Base-by-base conservation (phyloP, 805 yeast genomes). In the Saccharomycopsis selenospora region DNA sequence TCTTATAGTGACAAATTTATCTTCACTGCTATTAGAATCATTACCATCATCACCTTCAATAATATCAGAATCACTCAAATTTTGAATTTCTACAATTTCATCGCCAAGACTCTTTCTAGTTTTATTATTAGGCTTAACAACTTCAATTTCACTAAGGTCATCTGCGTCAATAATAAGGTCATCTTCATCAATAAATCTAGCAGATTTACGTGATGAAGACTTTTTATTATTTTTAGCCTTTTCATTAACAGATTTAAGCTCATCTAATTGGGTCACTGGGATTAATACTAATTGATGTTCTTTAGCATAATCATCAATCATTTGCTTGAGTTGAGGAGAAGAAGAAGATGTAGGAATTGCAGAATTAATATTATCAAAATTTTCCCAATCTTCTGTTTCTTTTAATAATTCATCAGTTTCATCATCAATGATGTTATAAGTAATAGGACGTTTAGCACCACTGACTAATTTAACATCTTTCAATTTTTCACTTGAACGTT, bases 391-490 rank as follows among this genome's bases (percentile, higher is more conserved):
- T 30, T 48, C 50, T 4, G 55, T 52, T 14, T 26, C 44, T 33
- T 46, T 40, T 43, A 52, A 49, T 14, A 52, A 36, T 22, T 46
- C 41, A 27, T 49, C 53, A 29, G 55, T 52, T n/a, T 52, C 55
- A 30, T 42, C 40, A 30, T 52, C 50, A 23, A 52, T 45, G 14
- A 51, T 22, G 23, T 43, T 45, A 27, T 28, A 29, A 3, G 41
- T 30, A 8, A 44, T 13, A 18, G 14, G 20, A 23, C 36, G 48
- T 13, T 27, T 43, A 22, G 20, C 18, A 11, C 43, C 44, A 2
- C 42, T 40, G 20, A 36, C 28, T n/a, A 50, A 26, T 29, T 46
- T 50, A 10, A 27, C 23, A 42, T 38, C 44, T 18, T 27, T 36
- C 33, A 45, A 25, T 20, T 45, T 45, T 14, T 36, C 48, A 23